phyloP scores from a whole-genome alignment of 1,284 basidiomycete genomes.

The Malassezia yamatoensis region DNA sequence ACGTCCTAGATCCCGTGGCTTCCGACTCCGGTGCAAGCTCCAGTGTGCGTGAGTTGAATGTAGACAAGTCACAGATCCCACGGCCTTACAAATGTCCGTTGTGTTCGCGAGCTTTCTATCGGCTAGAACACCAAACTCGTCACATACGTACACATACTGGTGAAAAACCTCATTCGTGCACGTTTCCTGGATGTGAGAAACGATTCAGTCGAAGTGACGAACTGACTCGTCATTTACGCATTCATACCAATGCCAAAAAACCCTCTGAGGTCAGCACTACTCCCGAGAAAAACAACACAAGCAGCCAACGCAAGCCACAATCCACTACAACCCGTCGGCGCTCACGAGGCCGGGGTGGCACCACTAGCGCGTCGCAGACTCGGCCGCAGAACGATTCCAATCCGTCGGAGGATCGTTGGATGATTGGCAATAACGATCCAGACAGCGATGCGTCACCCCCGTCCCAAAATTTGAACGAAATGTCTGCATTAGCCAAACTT shows the following conservation, averaged over 20 bases:
- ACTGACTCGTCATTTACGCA: constrained; percentile 86
- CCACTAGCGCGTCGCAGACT: neutral
- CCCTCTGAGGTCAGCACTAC: constrained; percentile 13
- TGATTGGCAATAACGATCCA: constrained; percentile 9
- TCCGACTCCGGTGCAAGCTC: neutral
- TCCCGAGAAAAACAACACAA: constrained; percentile 9
- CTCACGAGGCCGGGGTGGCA: constrained; percentile 12
- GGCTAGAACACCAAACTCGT: constrained; percentile 61
- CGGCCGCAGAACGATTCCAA: neutral
- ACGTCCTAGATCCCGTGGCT: neutral
- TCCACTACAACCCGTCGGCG: constrained; percentile 4
- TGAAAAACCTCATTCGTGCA: constrained; percentile 91
- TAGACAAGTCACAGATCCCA: constrained; percentile 46
- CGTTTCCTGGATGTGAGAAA: constrained; percentile 89
- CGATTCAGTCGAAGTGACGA: constrained; percentile 95
- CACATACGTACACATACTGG: constrained; percentile 97
- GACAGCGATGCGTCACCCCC: constrained; percentile 31
- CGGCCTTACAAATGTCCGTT: constrained; percentile 47
- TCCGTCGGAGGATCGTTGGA: neutral
- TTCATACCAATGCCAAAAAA: constrained; percentile 58
- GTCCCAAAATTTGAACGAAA: constrained; percentile 21
- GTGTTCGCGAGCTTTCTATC: constrained; percentile 45
- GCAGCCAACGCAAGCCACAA: constrained; percentile 14
- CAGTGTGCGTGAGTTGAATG: constrained; percentile 7
- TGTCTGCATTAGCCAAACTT: constrained; percentile 43